phyloP scores from a whole-genome alignment of 2,329 filamentous ascomycete genomes.

The Penicillium sp. region DNA sequence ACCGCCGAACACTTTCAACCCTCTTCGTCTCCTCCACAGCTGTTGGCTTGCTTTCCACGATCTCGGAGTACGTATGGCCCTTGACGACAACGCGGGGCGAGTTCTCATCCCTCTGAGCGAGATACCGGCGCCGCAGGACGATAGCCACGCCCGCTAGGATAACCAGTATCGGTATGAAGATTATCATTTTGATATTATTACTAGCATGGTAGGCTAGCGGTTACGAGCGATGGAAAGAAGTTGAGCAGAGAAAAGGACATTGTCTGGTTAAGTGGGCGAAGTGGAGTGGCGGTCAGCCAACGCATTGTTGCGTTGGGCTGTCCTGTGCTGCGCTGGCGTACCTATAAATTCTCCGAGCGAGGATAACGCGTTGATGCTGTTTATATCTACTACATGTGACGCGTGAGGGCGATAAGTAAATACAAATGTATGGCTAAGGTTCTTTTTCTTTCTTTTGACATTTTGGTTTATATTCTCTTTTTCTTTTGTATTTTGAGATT shows the following conservation, averaged over 20 bases:
- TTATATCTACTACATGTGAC: not conserved
- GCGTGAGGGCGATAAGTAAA: no score
- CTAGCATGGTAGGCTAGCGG: not conserved
- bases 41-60: conserved; percentile 12
- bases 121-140: conserved; percentile 21
- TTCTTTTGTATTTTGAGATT: no score
- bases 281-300: conserved; percentile 4
- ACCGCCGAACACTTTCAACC: conserved; percentile 25
- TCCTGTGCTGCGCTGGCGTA: not conserved
- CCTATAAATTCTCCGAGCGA: not conserved
- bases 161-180: conserved; percentile 25
- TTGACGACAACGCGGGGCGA: conserved; percentile 22
- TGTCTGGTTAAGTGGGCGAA: conserved; percentile 2
- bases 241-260: not conserved
- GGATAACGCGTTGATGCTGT: not conserved
- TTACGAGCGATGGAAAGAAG: no score
- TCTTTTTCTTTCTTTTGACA: no score
- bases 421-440: no score
- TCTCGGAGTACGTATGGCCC: conserved; percentile 28
- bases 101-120: conserved; percentile 14
- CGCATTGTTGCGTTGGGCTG: conserved; percentile 6
- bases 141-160: conserved; percentile 24
- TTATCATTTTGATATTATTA: conserved; percentile 12
- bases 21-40: not conserved
- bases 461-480: no score